Evolutionary conservation across 2,329 filamentous ascomycete genomes (phyloP).

Genomic region (Exserohilum turcica): DNA sequence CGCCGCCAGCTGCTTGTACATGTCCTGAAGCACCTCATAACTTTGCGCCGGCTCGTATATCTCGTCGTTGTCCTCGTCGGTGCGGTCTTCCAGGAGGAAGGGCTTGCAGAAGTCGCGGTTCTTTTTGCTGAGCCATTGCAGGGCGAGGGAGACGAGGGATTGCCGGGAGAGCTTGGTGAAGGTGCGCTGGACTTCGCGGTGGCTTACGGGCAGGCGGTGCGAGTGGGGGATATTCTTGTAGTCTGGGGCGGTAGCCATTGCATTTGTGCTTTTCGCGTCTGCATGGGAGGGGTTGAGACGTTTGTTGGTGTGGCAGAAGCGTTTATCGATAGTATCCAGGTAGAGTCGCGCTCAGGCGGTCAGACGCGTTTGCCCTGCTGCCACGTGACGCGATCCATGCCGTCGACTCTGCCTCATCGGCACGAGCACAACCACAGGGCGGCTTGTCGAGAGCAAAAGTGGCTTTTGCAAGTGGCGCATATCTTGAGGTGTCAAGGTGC

Average conservation of each 20-base stretch:
- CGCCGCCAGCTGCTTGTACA: constrained; percentile 45
- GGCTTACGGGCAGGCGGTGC: constrained; percentile 69
- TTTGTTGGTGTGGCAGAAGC: constrained; percentile 20
- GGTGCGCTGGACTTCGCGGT: constrained; percentile 67
- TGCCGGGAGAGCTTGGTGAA: constrained; percentile 73
- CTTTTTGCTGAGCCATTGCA: constrained; percentile 76
- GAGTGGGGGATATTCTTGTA: constrained; percentile 73
- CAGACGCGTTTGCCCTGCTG: constrained; percentile 4
- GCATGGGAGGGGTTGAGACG: constrained; percentile 29
- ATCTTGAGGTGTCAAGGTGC: background rate
- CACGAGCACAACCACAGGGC: background rate
- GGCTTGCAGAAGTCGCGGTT: constrained; percentile 66
- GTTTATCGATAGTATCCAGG: constrained; percentile 29
- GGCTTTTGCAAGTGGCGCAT: background rate
- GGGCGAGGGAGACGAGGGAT: constrained; percentile 71
- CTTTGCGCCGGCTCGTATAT: constrained; percentile 71
- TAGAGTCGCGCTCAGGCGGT: constrained; percentile 17
- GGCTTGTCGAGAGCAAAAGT: background rate
- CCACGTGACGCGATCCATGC: constrained; percentile 17
- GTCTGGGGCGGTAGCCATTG: constrained; percentile 68
- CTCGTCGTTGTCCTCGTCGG: constrained; percentile 59
- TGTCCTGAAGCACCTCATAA: constrained; percentile 67
- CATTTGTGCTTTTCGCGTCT: constrained; percentile 34
- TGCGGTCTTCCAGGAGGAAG: constrained; percentile 54
- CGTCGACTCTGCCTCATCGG: background rate